Conservation (phyloP, 2,329 filamentous ascomycete species). For the Penicillium sp. region DNA sequence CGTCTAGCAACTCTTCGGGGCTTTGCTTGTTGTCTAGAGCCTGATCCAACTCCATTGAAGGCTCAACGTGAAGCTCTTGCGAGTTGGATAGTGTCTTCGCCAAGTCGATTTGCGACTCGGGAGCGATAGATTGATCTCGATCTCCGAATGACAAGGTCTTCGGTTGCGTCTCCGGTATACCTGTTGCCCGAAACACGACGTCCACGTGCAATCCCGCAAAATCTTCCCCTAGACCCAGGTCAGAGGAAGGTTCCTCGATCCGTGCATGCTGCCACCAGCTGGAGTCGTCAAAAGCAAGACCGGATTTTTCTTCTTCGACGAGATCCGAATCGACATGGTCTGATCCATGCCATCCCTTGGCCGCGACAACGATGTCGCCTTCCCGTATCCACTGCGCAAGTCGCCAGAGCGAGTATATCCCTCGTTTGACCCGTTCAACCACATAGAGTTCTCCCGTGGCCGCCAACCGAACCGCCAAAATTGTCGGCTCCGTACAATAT, state of each 20-base stretch:
- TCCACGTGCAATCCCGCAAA: conserved; percentile 23
- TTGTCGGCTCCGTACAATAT: conserved; percentile 20
- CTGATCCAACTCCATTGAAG: conserved; percentile 11
- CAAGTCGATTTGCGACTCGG: background rate
- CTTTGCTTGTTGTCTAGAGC: conserved; percentile 20
- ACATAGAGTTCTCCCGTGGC: conserved; percentile 31
- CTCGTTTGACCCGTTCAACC: conserved; percentile 35
- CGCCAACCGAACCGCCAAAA: conserved; percentile 30
- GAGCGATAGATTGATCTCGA: conserved; percentile 10
- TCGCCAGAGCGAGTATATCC: conserved; percentile 36
- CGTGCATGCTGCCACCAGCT: conserved; percentile 34
- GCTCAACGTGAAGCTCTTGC: conserved; percentile 9
- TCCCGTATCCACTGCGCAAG: conserved; percentile 32
- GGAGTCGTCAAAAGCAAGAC: conserved; percentile 1
- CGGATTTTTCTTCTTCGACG: conserved; percentile 2
- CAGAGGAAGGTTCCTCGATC: conserved; percentile 26
- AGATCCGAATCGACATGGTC: conserved; percentile 2
- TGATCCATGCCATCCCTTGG: conserved; percentile 26
- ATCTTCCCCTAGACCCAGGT: conserved; percentile 18
- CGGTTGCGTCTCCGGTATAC: background rate
- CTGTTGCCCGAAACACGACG: conserved; percentile 25
- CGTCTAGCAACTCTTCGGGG: conserved; percentile 33
- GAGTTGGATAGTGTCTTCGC: conserved; percentile 10
- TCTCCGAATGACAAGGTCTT: conserved; percentile 16
- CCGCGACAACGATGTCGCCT: conserved; percentile 35